A percentile compares a stretch with the other conserved stretches of the same genome.
phyloP scores from a whole-genome alignment of 148 eudicot species.

The Vaccinium vitisidaea region DNA sequence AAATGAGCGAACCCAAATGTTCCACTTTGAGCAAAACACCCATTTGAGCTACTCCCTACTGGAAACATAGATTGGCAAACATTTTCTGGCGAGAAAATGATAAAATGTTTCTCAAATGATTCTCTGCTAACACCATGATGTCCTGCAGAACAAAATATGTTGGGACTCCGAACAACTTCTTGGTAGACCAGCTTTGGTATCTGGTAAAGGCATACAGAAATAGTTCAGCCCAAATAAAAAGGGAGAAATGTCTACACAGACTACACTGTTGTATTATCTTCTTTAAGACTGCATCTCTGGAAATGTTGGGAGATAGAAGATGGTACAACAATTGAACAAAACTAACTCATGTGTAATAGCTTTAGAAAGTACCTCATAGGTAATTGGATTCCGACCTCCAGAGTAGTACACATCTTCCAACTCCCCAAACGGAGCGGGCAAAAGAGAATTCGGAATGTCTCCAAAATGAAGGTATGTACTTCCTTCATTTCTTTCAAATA shows the following conservation, averaged over 20 bases:
- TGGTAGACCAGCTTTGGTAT: constrained; percentile 79
- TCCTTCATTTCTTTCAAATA: constrained; percentile 98
- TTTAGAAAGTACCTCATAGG: constrained; percentile 54
- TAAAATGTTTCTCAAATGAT: constrained; percentile 61
- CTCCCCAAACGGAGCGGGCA: constrained; percentile 91
- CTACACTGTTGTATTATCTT: neutral
- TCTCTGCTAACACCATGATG: constrained; percentile 51
- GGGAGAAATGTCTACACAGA: neutral
- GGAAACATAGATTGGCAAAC: constrained; percentile 52
- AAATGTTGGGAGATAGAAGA: neutral
- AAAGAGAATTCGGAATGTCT: constrained; percentile 73
- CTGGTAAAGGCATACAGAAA: constrained; percentile 39
- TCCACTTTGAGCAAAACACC: constrained; percentile 41
- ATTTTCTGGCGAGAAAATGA: constrained; percentile 66
- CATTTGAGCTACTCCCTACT: constrained; percentile 27
- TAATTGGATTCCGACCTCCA: constrained; percentile 81
- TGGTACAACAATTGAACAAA: neutral
- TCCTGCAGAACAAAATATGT: constrained; percentile 39
- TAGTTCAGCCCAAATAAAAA: neutral
- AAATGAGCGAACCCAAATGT: constrained; percentile 79
- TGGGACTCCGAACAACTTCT: constrained; percentile 45
- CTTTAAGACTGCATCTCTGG: neutral
- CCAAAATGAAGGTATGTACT: constrained; percentile 82
- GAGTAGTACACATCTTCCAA: constrained; percentile 74
- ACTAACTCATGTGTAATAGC: neutral